Conservation (phyloP, 1,284 basidiomycete genomes). For the Ceratobasidium sp. region DNA sequence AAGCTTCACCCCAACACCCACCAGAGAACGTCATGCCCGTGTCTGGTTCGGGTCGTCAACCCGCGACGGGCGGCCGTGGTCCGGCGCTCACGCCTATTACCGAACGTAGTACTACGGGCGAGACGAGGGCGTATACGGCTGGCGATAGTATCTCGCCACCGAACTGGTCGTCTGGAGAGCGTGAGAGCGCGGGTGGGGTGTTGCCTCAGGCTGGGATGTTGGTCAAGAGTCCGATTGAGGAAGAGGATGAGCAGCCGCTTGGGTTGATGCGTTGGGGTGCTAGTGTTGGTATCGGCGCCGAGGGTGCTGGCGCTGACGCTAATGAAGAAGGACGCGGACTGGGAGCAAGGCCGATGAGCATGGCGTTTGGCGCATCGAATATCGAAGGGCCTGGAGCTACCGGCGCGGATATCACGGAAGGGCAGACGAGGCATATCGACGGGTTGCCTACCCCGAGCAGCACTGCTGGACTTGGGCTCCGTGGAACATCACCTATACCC, state of each 20-base stretch:
- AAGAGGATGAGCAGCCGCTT: conserved; percentile 32
- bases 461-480: not conserved
- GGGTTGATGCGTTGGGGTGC: not conserved
- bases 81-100: conserved; percentile 65
- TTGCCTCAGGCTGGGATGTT: not conserved
- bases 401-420: not conserved
- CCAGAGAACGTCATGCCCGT: conserved; percentile 52
- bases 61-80: conserved; percentile 48
- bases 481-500: not conserved
- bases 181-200: not conserved
- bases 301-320: not conserved
- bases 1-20: conserved; percentile 34
- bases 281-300: no score
- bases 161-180: conserved; percentile 48
- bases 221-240: conserved; percentile 44
- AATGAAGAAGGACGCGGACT: not conserved
- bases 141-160: conserved; percentile 50
- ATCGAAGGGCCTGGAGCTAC: conserved; percentile 36
- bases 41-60: conserved; percentile 52
- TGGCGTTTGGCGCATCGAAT: conserved; percentile 41
- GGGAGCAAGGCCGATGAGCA: conserved; percentile 39
- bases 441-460: not conserved
- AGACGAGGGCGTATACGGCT: conserved; percentile 50
- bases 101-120: conserved; percentile 60
- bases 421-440: not conserved